These are phyloP conservation scores for Dimocarpus longan DNA, from an alignment of 345 rosid species.

Conservation along the genomic window DNA sequence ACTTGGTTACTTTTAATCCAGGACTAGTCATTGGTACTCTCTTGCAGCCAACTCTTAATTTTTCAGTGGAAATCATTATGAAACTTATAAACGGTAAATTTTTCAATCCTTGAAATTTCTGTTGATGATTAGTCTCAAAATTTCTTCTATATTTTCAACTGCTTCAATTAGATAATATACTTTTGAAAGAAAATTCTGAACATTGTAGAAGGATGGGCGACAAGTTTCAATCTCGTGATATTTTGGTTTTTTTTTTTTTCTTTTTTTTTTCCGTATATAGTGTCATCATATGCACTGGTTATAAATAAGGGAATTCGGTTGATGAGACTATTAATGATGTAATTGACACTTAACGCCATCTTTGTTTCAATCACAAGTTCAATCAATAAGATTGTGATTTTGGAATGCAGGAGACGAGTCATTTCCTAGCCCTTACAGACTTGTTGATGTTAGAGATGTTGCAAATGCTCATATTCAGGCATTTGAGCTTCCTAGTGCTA, in stretches of 20 bases:
- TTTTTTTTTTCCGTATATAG: too few species aligned
- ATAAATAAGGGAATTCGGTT: too few species aligned
- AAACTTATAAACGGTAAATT: conserved; percentile 29
- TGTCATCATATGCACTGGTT: too few species aligned
- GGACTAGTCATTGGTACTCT: conserved; percentile 45
- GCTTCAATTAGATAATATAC: too few species aligned
- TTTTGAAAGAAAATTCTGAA: too few species aligned
- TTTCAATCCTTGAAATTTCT: not conserved
- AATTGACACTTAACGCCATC: not conserved
- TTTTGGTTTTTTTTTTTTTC: too few species aligned
- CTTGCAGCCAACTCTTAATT: conserved; percentile 44
- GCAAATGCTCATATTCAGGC: conserved; percentile 60
- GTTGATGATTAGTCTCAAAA: not conserved
- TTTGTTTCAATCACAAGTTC: not conserved
- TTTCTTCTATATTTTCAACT: not conserved
- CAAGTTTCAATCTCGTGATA: too few species aligned
- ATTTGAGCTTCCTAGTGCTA: conserved; percentile 51
- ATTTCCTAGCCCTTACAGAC: conserved; percentile 30
- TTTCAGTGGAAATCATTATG: conserved; percentile 23
- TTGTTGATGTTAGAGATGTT: conserved; percentile 55
- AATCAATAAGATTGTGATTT: not conserved
- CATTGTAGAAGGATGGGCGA: too few species aligned
- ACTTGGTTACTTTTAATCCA: conserved; percentile 44
- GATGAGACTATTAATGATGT: too few species aligned
- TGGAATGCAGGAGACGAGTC: conserved; percentile 23